Percentiles rank a stretch among this genome's conserved stretches.
These are phyloP conservation scores for Lentinula sp. DNA, from an alignment of 768 basidiomycete genomes.

Conservation along the genomic window DNA sequence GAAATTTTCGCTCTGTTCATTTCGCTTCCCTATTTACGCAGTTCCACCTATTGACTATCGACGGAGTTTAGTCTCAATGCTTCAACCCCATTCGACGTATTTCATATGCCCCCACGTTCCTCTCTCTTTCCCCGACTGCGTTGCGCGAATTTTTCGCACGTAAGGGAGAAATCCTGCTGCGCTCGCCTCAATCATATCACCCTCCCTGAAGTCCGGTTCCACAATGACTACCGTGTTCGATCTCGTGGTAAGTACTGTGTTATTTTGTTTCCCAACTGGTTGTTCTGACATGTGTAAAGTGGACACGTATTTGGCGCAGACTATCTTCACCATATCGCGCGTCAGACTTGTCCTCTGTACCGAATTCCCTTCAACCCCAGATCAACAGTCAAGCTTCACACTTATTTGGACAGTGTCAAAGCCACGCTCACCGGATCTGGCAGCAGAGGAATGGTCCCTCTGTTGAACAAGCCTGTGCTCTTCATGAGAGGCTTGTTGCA, in stretches of 20 bases:
- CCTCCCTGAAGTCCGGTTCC: too few species aligned
- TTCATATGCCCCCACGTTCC: too few species aligned
- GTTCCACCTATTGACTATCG: too few species aligned
- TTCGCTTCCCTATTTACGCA: too few species aligned
- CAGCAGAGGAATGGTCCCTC: slow-evolving; percentile 13
- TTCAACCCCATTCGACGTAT: too few species aligned
- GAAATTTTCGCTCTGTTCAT: too few species aligned
- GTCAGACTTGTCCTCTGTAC: slow-evolving; percentile 58
- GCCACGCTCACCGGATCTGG: slow-evolving; percentile 12
- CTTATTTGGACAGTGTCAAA: slow-evolving; percentile 41
- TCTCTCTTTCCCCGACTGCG: too few species aligned
- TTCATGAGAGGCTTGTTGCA: slow-evolving; percentile 47
- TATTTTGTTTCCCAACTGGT: not conserved
- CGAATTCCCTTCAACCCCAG: slow-evolving; percentile 42
- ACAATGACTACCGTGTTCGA: slow-evolving; percentile 41
- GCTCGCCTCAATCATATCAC: too few species aligned
- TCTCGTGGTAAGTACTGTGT: slow-evolving; percentile 27
- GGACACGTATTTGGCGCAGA: slow-evolving; percentile 65
- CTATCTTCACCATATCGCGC: slow-evolving; percentile 40
- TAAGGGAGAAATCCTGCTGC: too few species aligned
- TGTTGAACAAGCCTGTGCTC: slow-evolving; percentile 38
- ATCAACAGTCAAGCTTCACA: slow-evolving; percentile 49
- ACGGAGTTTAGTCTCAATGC: too few species aligned
- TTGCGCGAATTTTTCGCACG: too few species aligned
- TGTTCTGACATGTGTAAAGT: slow-evolving; percentile 15